These are phyloP conservation scores for Chytriomyces hyalinus DNA, from an alignment of 192 early-diverging fungal species.

Conservation along the genomic window DNA sequence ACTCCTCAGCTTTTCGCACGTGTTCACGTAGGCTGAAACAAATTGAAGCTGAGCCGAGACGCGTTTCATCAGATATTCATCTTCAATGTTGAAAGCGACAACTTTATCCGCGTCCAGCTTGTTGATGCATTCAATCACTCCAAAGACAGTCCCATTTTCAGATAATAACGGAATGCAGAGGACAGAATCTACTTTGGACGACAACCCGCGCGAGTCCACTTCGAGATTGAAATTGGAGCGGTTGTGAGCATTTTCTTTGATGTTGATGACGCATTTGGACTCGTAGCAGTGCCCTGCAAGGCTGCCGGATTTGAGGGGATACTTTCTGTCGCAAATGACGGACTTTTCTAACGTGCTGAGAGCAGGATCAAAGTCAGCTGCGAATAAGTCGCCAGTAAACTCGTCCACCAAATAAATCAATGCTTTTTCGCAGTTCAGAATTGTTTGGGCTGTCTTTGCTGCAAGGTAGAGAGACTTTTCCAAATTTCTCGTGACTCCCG, in stretches of 20 bases:
- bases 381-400: neutral
- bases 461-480: slow-evolving; percentile 2
- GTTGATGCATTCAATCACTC: slow-evolving; percentile 24
- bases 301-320: neutral
- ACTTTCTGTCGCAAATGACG: slow-evolving; percentile 17
- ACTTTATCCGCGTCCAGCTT: neutral
- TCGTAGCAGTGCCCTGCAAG: neutral
- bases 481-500: neutral
- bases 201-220: slow-evolving; percentile 11
- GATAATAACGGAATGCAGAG: slow-evolving; percentile 18
- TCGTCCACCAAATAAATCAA: slow-evolving; percentile 16
- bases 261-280: neutral
- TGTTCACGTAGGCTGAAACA: neutral
- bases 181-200: neutral
- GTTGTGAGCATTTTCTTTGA: neutral
- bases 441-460: neutral
- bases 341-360: slow-evolving; percentile 16
- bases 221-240: slow-evolving; percentile 2
- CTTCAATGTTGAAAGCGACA: slow-evolving; percentile 6
- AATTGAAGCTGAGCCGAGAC: slow-evolving; percentile 10
- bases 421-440: slow-evolving; percentile 14
- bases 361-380: slow-evolving; percentile 12
- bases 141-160: neutral
- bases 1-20: neutral
- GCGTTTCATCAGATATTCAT: slow-evolving; percentile 21